These are phyloP conservation scores for Hymenoscyphus occultus DNA, from an alignment of 2,329 filamentous ascomycete species.

Conservation along the genomic window DNA sequence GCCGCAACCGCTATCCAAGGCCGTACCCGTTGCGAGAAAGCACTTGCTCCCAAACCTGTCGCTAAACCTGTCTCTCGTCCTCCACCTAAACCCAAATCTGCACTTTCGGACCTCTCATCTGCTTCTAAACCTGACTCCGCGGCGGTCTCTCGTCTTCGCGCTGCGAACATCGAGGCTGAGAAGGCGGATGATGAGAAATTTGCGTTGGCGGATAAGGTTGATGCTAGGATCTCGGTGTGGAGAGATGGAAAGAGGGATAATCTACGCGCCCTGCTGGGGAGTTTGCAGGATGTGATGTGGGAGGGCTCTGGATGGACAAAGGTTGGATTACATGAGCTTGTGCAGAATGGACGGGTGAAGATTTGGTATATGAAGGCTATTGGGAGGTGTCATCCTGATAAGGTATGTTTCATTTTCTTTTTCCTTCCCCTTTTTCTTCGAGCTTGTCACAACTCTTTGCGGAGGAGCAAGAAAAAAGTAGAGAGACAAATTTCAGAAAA, in stretches of 20 bases:
- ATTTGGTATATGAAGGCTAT: slow-evolving; percentile 99
- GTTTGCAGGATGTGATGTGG: slow-evolving; percentile 88
- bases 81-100: slow-evolving; percentile 41
- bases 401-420: slow-evolving; percentile 59
- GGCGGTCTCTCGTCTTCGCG: slow-evolving; percentile 78
- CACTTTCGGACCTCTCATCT: slow-evolving; percentile 42
- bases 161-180: slow-evolving; percentile 81
- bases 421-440: neutral
- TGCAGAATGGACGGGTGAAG: slow-evolving; percentile 94
- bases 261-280: slow-evolving; percentile 79
- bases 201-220: slow-evolving; percentile 79
- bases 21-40: slow-evolving; percentile 84
- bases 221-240: slow-evolving; percentile 76
- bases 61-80: slow-evolving; percentile 42
- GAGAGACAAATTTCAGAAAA: neutral
- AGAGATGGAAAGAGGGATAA: slow-evolving; percentile 91
- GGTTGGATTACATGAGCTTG: slow-evolving; percentile 87
- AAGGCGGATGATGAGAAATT: slow-evolving; percentile 91
- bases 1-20: slow-evolving; percentile 80
- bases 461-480: no score
- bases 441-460: no score
- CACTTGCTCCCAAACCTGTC: slow-evolving; percentile 67
- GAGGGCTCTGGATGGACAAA: slow-evolving; percentile 94
- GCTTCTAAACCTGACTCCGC: slow-evolving; percentile 52
- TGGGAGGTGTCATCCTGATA: slow-evolving; percentile 96